phyloP scores from a whole-genome alignment of 352 stramenopile species.

The Elongisporangium senticosum region DNA sequence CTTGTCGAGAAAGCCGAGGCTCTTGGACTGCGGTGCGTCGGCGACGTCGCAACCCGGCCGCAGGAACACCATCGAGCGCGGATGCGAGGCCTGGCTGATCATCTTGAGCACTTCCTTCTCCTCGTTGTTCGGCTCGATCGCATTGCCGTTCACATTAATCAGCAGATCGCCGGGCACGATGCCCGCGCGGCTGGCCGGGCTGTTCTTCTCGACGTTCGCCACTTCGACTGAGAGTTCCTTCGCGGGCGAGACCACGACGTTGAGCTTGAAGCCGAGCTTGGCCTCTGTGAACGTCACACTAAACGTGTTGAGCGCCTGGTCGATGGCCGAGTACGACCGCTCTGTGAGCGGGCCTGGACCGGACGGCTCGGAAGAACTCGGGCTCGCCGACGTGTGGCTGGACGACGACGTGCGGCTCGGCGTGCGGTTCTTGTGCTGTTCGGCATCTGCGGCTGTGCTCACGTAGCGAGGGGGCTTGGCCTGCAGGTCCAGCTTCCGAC shows the following conservation, averaged over 20 bases:
- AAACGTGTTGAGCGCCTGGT: conserved; percentile 40
- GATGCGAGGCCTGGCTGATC: conserved; percentile 36
- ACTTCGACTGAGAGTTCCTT: conserved; percentile 57
- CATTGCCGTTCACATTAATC: conserved; percentile 54
- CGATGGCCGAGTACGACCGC: conserved; percentile 28
- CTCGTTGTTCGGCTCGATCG: conserved; percentile 56
- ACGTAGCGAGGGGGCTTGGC: conserved; percentile 58
- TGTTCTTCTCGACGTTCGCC: conserved; percentile 43
- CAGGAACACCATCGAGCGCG: conserved; percentile 57
- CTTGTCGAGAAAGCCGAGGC: conserved; percentile 21
- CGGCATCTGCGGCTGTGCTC: conserved; percentile 24
- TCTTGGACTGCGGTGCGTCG: conserved; percentile 21
- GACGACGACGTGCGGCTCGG: conserved; percentile 24
- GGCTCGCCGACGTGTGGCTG: conserved; percentile 32
- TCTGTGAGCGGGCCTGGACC: conserved; percentile 11
- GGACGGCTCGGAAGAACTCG: conserved; percentile 14
- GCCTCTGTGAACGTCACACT: conserved; percentile 57
- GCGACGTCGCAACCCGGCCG: conserved; percentile 33
- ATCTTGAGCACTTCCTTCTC: conserved; percentile 58
- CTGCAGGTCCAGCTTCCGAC: conserved; percentile 59
- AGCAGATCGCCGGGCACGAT: conserved; percentile 54
- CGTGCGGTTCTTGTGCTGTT: conserved; percentile 2
- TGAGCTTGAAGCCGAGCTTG: conserved; percentile 49
- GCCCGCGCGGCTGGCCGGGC: conserved; percentile 42
- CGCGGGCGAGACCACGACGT: conserved; percentile 39